Evolutionary conservation across 1,139 yeast genomes (phyloP).

Genomic region (Yamadazyma pseudoaaseri): DNA sequence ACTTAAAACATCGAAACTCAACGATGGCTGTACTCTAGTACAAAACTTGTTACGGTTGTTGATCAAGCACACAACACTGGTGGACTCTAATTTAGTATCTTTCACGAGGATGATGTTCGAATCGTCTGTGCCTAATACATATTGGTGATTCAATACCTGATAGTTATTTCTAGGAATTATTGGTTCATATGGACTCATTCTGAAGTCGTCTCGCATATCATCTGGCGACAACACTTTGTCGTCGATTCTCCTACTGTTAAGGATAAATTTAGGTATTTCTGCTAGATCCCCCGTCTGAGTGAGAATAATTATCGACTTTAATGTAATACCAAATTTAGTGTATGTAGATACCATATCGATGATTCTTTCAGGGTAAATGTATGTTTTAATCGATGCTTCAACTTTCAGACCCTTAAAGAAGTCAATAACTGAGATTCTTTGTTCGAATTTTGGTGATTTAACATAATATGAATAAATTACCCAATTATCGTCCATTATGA

Average conservation of each 20-base stretch:
- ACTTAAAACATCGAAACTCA: conserved; percentile 76
- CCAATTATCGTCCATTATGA: conserved; percentile 84
- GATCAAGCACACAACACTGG: conserved; percentile 65
- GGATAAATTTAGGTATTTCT: conserved; percentile 64
- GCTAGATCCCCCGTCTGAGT: conserved; percentile 65
- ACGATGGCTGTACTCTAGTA: conserved; percentile 76
- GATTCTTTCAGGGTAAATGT: conserved; percentile 57
- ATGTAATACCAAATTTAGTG: conserved; percentile 74
- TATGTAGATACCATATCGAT: conserved; percentile 53
- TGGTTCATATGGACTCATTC: conserved; percentile 66
- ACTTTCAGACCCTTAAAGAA: conserved; percentile 61
- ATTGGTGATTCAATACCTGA: conserved; percentile 37
- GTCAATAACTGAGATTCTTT: conserved; percentile 71
- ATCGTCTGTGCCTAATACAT: conserved; percentile 36
- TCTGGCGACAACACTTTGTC: conserved; percentile 52
- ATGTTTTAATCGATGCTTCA: conserved; percentile 42
- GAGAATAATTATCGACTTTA: conserved; percentile 62
- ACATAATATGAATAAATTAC: conserved; percentile 67
- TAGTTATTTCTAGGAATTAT: conserved; percentile 49
- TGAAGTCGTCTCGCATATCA: conserved; percentile 58
- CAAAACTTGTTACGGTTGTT: conserved; percentile 71
- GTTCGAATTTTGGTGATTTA: conserved; percentile 48
- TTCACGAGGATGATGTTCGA: conserved; percentile 40
- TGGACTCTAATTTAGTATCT: conserved; percentile 79
- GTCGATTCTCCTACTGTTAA: conserved; percentile 61